Base-by-base conservation (phyloP, 148 eudicot genomes). In the Heliamphora exappendiculata region DNA sequence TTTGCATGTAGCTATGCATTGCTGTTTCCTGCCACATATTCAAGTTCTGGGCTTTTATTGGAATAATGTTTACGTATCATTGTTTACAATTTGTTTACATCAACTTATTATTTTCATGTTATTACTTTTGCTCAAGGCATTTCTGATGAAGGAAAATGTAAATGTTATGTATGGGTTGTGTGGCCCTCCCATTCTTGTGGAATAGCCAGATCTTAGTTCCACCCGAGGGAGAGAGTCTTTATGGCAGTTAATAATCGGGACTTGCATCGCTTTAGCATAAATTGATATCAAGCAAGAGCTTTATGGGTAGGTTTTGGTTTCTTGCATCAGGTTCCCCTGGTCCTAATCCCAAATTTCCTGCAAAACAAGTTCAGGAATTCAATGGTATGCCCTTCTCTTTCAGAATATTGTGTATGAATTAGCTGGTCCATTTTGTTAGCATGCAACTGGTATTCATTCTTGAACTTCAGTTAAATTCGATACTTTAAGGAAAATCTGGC, bases 21-120 rank as follows among this genome's bases (percentile, higher is more conserved):
- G 97, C 97, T 58, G 97, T 94, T 73, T 97, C 97, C 74, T 94
- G 97, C 84, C 96, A 91, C 59, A 90, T 92, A 44, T 94, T 94
- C 87, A 92, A 89, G 79, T 89, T 90, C 72, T 94, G 98, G 98
- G 98, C 98, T 70, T 94, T 94, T 81, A 77, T 90, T 39, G 92
- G 96, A 45, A 94, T 94, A 63, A 90, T 94, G 98, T 83, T 89
- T 80, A 94, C 97, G 98, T 92, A 87, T 72, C 34, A 22, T 80
- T 45, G 26, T 65, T 42, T 26, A 6, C 28, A 49, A 39, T 37
- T 49, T 72, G 26, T 62, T 36, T n/a, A 49, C 59, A 26, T 42
- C 29, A 24, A 33, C 20, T 26, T 47, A n/a, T 26, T 55, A 44
- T 39, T 59, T 55, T 19, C 19, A 20, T 9, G 34, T 58, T 24